These are phyloP conservation scores for Corrigiola litoralis DNA, from an alignment of 179 eudicot species.

Conservation along the genomic window DNA sequence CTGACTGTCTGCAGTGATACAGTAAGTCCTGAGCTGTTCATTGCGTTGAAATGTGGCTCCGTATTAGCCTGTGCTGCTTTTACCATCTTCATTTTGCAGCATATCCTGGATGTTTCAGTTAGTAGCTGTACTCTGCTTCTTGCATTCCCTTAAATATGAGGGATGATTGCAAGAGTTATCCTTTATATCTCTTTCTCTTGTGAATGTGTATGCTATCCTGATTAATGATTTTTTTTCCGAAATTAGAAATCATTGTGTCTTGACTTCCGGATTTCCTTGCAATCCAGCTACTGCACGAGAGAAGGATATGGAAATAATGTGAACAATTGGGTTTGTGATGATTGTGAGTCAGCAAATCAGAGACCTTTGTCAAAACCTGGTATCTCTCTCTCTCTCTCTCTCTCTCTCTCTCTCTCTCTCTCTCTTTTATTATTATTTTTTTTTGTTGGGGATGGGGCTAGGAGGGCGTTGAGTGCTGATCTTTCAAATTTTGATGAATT, in stretches of 20 bases:
- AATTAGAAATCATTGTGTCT: background rate
- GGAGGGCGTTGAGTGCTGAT: no score
- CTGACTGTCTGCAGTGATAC: no score
- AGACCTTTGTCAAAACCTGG: constrained; percentile 14
- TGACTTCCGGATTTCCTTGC: background rate
- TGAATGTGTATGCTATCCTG: background rate
- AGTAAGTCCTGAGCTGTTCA: no score
- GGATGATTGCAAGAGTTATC: background rate
- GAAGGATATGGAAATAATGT: background rate
- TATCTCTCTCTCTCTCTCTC: background rate
- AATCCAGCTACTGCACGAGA: constrained; percentile 33
- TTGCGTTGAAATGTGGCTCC: no score
- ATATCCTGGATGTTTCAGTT: background rate
- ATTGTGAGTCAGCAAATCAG: constrained; percentile 10
- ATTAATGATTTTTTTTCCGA: background rate
- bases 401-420: no score
- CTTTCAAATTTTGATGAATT: background rate
- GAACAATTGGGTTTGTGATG: constrained; percentile 31
- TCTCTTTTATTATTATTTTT: no score
- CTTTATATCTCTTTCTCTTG: background rate
- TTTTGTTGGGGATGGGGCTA: no score
- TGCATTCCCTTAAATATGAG: background rate
- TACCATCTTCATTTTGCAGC: no score
- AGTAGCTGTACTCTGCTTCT: background rate
- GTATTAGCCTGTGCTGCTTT: no score